Evolutionary conservation across 2,329 filamentous ascomycete species (phyloP).

Genomic region (Trichoderma sp.): DNA sequence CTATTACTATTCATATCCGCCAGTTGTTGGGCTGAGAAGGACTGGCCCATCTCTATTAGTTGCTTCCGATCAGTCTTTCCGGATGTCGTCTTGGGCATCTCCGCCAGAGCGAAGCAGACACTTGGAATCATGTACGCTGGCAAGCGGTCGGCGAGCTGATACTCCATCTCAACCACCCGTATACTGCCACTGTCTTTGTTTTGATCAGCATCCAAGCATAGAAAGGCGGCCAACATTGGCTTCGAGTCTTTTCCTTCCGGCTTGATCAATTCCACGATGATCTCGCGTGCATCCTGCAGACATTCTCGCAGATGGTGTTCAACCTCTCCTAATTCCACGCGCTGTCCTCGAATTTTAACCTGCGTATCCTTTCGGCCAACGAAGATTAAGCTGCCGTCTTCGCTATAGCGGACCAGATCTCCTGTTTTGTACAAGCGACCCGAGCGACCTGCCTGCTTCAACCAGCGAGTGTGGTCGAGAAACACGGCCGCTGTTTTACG

Average conservation of each 20-base stretch:
- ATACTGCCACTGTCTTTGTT: no score
- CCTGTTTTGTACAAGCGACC: constrained; percentile 13
- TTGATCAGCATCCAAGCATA: no score
- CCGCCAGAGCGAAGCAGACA: constrained; percentile 36
- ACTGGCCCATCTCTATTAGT: not conserved
- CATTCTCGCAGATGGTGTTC: constrained; percentile 4
- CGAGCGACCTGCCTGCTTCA: constrained; percentile 19
- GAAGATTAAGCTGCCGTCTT: not conserved
- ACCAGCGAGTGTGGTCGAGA: constrained; percentile 48
- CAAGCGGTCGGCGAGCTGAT: not conserved
- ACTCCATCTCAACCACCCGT: not conserved
- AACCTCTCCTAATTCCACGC: constrained; percentile 12
- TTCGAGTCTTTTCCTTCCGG: not conserved
- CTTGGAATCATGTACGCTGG: constrained; percentile 42
- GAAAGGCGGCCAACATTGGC: no score
- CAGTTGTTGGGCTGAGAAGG: constrained; percentile 29
- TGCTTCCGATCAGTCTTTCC: constrained; percentile 1
- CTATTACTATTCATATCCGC: constrained; percentile 34
- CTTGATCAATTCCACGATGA: not conserved
- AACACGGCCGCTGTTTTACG: constrained; percentile 51
- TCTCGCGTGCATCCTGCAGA: not conserved
- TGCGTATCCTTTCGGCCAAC: not conserved
- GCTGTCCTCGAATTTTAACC: constrained; percentile 9
- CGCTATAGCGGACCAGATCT: not conserved
- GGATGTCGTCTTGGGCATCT: constrained; percentile 32